Base-by-base conservation (phyloP, 2,329 filamentous ascomycete genomes). In the Aspergillus ruber region DNA sequence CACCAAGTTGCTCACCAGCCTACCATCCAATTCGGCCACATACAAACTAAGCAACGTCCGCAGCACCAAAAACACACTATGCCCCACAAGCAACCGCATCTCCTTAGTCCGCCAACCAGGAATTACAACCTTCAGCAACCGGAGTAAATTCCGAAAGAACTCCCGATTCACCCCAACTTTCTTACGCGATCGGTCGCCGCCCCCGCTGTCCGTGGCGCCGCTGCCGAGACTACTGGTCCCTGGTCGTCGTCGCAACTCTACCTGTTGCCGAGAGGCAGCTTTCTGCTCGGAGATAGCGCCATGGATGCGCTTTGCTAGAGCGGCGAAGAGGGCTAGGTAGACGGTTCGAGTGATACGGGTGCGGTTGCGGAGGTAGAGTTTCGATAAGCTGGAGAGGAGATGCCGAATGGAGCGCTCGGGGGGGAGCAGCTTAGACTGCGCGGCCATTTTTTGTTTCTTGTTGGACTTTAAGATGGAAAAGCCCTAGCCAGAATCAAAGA, bases 241-340 rank as follows among this genome's bases (percentile, higher is more conserved):
- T 64, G 78, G 56, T 67, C 82, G 60, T 69, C 79, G 61, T 63
- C 82, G 68, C 65, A 78, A 61, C 56, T 82, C 80, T 5, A 82
- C 80, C 50, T 87, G 83, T 52, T 85, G 81, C 45, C 75, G 75
- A 1, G 86, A 85, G 2, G 89, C 88, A 13, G 88, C 87, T 68
- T 95, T 95, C 68, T 97, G 93, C 67, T 96, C 90, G 50, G 86
- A 84, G 63, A 97, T 85, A 59, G 91, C 90, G 79, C 89, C 84
- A 59, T 90, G 89, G 46, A 97, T 84, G 60, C 93, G 89, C 68
- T 95, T 90, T 51, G 85, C 77, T 51, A 95, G 81, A 42, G 88
- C 83, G 56, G 91, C 73, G 58, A 91, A 82, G 57, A 96, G 79
- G 23, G 88, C 84, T 52, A 95, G 74, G 74, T 94, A 95, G 57